A percentile compares a stretch with the other conserved stretches of the same genome.
phyloP scores from a whole-genome alignment of 192 early-diverging fungal genomes.

The Backusella psychrophila region DNA sequence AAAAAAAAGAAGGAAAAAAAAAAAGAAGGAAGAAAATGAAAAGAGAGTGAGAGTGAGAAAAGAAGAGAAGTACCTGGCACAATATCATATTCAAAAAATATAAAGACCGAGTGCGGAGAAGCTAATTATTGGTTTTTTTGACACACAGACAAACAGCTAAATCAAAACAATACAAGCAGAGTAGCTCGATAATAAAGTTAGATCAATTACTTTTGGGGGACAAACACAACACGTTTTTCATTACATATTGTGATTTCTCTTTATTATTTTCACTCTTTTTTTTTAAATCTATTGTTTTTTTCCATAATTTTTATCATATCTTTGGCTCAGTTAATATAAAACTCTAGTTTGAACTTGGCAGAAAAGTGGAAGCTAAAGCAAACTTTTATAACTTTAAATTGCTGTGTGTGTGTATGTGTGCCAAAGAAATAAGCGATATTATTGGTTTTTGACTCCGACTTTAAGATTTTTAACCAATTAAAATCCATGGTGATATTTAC shows the following conservation, averaged over 20 bases:
- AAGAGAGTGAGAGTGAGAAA: not conserved
- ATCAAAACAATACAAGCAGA: not conserved
- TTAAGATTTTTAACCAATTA: not conserved
- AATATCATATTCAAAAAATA: not conserved
- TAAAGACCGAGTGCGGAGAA: not conserved
- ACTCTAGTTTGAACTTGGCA: too few relatives aligned
- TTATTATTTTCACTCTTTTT: not conserved
- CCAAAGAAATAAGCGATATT: not conserved
- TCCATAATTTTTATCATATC: not conserved
- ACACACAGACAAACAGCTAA: not conserved
- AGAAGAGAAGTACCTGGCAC: not conserved
- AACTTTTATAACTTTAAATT: too few relatives aligned
- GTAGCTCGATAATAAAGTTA: slow-evolving; percentile 1
- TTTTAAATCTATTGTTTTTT: not conserved
- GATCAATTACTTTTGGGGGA: not conserved
- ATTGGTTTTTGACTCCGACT: not conserved
- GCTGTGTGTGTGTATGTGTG: not conserved
- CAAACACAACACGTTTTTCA: not conserved
- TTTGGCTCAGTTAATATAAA: too few relatives aligned
- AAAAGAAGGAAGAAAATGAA: not conserved
- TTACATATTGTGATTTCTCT: not conserved
- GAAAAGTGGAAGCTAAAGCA: too few relatives aligned
- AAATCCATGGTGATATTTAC: not conserved
- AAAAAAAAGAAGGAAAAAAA: not conserved
- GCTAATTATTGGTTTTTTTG: not conserved